phyloP scores from a whole-genome alignment of 257 asterid genomes.

The Solanum chiquidenum region DNA sequence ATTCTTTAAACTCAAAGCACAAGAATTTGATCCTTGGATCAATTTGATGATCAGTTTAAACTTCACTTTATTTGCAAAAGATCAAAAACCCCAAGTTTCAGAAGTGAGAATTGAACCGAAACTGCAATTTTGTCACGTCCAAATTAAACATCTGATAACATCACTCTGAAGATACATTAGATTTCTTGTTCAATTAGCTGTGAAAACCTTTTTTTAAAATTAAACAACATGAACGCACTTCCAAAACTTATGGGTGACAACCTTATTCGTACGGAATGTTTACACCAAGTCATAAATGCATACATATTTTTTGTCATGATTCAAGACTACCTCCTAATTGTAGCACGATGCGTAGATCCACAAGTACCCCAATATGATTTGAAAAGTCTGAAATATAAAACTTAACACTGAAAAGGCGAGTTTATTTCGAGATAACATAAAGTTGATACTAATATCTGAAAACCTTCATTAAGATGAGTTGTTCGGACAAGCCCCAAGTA shows the following conservation, averaged over 20 bases:
- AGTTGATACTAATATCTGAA: not conserved
- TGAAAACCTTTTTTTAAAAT: not conserved
- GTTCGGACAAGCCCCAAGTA: no score
- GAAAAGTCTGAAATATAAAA: not conserved
- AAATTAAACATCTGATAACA: not conserved
- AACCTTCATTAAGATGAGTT: not conserved
- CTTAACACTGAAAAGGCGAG: not conserved
- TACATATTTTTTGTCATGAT: no score
- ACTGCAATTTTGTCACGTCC: not conserved
- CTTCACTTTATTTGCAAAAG: not conserved
- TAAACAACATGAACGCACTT: not conserved
- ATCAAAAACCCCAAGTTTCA: no score
- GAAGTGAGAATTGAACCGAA: not conserved
- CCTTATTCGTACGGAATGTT: no score
- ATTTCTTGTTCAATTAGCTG: not conserved
- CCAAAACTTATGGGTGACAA: not conserved
- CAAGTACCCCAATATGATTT: not conserved
- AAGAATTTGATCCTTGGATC: not conserved
- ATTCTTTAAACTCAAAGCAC: not conserved
- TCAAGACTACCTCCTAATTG: no score
- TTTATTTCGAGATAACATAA: no score
- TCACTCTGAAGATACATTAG: not conserved
- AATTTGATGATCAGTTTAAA: not conserved
- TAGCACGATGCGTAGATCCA: no score
- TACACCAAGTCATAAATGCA: not conserved